Base-by-base conservation (phyloP, 2,329 filamentous ascomycete species). In the Diaporthe amygdali region DNA sequence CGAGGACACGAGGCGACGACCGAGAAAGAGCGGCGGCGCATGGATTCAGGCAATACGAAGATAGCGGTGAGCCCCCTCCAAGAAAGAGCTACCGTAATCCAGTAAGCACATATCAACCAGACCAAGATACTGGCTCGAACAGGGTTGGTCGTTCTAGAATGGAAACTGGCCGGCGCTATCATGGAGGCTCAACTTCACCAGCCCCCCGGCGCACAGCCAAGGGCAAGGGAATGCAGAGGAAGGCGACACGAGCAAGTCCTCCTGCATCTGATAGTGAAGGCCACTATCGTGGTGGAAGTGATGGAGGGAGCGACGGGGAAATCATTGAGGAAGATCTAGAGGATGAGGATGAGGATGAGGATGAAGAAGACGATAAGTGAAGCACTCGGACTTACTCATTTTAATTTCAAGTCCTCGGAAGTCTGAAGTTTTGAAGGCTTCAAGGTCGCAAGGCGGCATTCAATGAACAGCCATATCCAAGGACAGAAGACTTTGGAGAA, bases 261-360 rank as follows among this genome's bases (percentile, higher is more conserved):
- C 10, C 9, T 22, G 10, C 22, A 4, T 55, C 52, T 37, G 52
- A 37, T 6, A 34, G 20, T 7, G 52, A 37, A 1, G 52, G 22
- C 1, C 20, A 22, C 1, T 5, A 52, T 1, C 3, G 1, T 39
- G 0, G 6, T 2, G 4, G 5, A 2, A 56, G 32, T 27, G 52
- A 39, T 5, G 14, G 3, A 4, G 52, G 32, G 12, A 56, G 32
- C 2, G 34, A 25, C 10, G n/a, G 15, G 20, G 52, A 55, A 0
- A 39, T 37, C 2, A 37, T 55, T 4, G 32, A 37, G 32, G 7
- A 55, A 5, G 32, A 49, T 10, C 22, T 46, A 2, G 52, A 68
- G 25, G 54, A 68, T 17, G 66, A 73, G 68, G 44, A 69, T 47
- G 63, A 39, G 20, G 37, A 59, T 46, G 54, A 52, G 22, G 47